Base-by-base conservation (phyloP, 805 yeast species). In the Danielozyma ontarioensis region DNA sequence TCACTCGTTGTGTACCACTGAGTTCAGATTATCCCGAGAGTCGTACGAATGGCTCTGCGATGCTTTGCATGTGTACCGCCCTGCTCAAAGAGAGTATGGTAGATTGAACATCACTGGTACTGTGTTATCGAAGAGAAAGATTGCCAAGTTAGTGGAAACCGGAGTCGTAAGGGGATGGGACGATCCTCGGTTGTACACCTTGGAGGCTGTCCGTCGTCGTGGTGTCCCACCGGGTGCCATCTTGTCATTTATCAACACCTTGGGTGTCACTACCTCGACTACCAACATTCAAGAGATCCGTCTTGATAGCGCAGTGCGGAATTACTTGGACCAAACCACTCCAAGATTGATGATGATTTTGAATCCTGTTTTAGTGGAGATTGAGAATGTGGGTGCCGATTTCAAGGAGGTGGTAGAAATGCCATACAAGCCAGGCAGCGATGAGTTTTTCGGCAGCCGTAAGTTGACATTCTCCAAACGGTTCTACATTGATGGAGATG, bases 181-280 rank as follows among this genome's bases (percentile, higher is more conserved):
- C 61, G 98, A 93, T 62, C 98, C 99, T 50, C 77, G 99, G 54
- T 72, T 93, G 57, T 93, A 80, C 62, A 93, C 99, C 4, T 74
- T 93, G 49, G 98, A 88, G 48, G 96, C 93, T 32, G 78, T 93
- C 40, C 82, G 87, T 56, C 83, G 99, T 59, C 85, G 99, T 57
- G 99, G 99, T 68, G 81, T 93, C 6, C 99, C 99, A 46, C 98
- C 99, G 10, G 97, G 97, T 28, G 97, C 97, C 18, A 86, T 93
- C 57, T 72, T 93, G 55, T 76, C 88, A 21, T 93, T 93, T 58
- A 84, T 93, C 53, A 86, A 89, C 58, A 90, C 96, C 29, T 74
- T 93, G 48, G 99, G 99, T 53, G 98, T 93, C 36, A 93, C 98
- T 27, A 93, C 97, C 2, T 73, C 90, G 29, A 83, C 89, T 28